Percentiles rank a stretch among this genome's conserved stretches.
phyloP scores from a whole-genome alignment of 2,329 filamentous ascomycete genomes.

The Neurospora crassa region DNA sequence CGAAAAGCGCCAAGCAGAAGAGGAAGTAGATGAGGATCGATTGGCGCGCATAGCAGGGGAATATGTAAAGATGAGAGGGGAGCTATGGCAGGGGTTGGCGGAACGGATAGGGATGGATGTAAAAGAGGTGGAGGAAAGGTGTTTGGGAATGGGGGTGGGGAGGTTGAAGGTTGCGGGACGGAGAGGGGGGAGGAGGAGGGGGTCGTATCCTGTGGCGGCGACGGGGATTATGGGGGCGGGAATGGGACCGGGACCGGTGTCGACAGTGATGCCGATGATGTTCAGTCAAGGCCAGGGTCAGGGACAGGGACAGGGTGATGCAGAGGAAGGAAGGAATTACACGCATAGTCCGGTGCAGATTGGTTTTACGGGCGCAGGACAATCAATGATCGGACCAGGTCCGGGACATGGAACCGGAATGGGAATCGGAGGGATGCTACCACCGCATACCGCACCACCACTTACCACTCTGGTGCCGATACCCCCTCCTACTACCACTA shows the following conservation, averaged over 20 bases:
- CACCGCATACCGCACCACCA: background rate
- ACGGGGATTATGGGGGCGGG: no score
- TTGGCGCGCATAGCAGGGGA: slow-evolving; percentile 14
- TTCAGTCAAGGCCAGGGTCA: background rate
- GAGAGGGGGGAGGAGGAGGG: background rate
- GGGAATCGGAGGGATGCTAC: background rate
- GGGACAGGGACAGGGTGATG: background rate
- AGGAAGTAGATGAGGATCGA: slow-evolving; percentile 9
- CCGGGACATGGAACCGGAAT: background rate
- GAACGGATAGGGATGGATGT: slow-evolving; percentile 14
- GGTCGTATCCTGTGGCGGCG: no score
- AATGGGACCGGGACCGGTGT: background rate
- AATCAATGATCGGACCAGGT: background rate
- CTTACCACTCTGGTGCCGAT: background rate
- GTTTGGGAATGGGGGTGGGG: background rate
- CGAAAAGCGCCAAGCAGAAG: slow-evolving; percentile 13
- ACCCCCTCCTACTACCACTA: background rate
- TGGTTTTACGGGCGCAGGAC: background rate
- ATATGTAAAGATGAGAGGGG: slow-evolving; percentile 16
- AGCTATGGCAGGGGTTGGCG: slow-evolving; percentile 16
- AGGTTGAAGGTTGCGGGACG: background rate
- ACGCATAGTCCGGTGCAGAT: background rate
- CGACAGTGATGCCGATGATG: background rate
- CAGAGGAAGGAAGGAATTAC: background rate
- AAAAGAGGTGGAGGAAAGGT: slow-evolving; percentile 12